Evolutionary conservation across 345 rosid genomes (phyloP), one percentile per base, ranked within the genome.

Genomic region (Psidium guajava): DNA sequence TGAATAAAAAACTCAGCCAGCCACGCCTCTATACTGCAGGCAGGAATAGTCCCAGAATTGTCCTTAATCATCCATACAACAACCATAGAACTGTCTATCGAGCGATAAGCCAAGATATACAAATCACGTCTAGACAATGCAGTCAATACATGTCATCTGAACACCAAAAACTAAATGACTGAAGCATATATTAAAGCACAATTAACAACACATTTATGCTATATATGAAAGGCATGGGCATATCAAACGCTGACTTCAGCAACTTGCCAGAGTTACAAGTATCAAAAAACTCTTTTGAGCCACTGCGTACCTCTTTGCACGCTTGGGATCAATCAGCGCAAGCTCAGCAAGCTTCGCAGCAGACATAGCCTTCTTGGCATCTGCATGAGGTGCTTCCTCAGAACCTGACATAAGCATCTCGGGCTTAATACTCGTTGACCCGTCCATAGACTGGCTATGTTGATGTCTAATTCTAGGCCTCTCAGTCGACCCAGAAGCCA

Each of bases 291-390:
- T 44, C 56, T 47, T 52, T 50, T 32, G 50, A 24, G 51, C 51
- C n/a, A 80, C 11, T 83, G 54, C 42, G 22, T 89, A 97, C 99
- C 99, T 96, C 90, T 98, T 96, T 21, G 99, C 99, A 54, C 99
- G 98, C 88, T 95, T 98, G 80, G 99, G 99, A 89, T 98, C 99
- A 77, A 94, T 86, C 82, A 95, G 96, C 80, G 99, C 98, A 88
- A 98, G 99, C 92, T 98, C 99, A 73, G 99, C 98, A 88, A 98
- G 99, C 92, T 98, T 95, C 83, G 98, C 91, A 87, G 98, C 96
- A 75, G 99, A 95, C 87, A 95, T 90, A 10, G 98, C 93, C 87
- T 98, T 98, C 94, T 96, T 98, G 84, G 93, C 82, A 90, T 96
- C 98, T 75, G 91, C 91, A 0, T 83, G 24, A 42, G 94, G 87